Conservation (phyloP, 164 flowering plant species). For the Saururus chinensis region DNA sequence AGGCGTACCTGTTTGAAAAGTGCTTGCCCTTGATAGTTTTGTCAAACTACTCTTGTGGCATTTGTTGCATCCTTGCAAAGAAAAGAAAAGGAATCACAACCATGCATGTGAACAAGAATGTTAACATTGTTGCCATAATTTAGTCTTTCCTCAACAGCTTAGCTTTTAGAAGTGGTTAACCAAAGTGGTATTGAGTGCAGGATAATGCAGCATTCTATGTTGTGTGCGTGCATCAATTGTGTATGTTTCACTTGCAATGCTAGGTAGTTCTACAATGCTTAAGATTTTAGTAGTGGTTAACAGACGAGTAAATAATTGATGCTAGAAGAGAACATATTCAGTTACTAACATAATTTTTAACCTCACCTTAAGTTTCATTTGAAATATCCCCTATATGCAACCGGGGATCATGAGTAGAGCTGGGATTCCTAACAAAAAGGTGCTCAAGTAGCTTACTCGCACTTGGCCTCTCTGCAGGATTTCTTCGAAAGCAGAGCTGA, state of each 20-base stretch:
- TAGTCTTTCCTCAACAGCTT: too few relatives aligned
- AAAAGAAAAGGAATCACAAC: too few relatives aligned
- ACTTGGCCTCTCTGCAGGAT: conserved; percentile 80
- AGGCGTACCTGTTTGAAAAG: conserved; percentile 9
- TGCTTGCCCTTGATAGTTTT: conserved; percentile 7
- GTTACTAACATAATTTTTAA: not conserved
- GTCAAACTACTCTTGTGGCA: conserved; percentile 7
- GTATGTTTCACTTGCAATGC: too few relatives aligned
- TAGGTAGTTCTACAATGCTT: too few relatives aligned
- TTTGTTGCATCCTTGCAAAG: not conserved
- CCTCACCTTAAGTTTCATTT: conserved; percentile 16
- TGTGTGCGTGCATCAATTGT: too few relatives aligned
- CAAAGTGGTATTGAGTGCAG: too few relatives aligned
- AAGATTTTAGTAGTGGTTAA: too few relatives aligned
- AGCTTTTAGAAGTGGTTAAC: too few relatives aligned
- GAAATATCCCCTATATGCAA: conserved; percentile 13
- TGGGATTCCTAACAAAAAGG: conserved; percentile 41
- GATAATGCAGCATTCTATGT: too few relatives aligned
- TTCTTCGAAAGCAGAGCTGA: conserved; percentile 64
- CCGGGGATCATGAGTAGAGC: conserved; percentile 21
- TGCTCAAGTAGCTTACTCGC: conserved; percentile 66
- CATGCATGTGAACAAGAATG: too few relatives aligned
- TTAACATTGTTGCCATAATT: too few relatives aligned
- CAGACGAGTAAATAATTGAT: too few relatives aligned
- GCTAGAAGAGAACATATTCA: not conserved